Conservation (phyloP, 2,329 filamentous ascomycete species). For the Rhynchosporium graminicola region DNA sequence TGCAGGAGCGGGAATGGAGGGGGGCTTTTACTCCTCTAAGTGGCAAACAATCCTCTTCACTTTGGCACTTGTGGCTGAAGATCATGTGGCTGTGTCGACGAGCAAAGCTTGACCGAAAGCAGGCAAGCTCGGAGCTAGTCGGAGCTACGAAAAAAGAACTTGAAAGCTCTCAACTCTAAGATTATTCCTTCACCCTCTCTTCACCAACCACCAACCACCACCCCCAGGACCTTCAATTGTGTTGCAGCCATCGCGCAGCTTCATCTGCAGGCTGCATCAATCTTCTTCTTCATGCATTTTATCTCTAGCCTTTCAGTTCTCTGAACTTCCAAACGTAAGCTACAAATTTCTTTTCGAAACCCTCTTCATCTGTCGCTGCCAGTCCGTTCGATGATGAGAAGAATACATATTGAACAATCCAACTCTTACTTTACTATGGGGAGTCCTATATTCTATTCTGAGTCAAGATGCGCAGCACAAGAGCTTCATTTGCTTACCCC, state of each 20-base stretch:
- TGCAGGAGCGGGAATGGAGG: not conserved
- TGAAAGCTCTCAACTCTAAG: constrained; percentile 7
- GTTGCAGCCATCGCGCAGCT: not conserved
- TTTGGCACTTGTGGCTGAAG: not conserved
- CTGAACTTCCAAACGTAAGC: constrained; percentile 9
- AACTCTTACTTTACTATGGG: constrained; percentile 45
- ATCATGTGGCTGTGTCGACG: not conserved
- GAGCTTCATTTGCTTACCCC: not conserved
- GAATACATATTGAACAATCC: constrained; percentile 45
- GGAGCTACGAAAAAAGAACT: constrained; percentile 13
- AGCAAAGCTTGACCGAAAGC: not conserved
- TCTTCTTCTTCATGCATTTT: not conserved
- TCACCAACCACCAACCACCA: constrained; percentile 40
- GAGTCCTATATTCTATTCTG: constrained; percentile 42
- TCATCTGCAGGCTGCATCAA: not conserved
- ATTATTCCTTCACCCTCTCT: constrained; percentile 65
- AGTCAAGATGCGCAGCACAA: constrained; percentile 26
- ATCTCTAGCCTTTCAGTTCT: not conserved
- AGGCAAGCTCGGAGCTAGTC: not conserved
- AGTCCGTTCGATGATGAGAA: constrained; percentile 43
- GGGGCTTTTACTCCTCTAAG: constrained; percentile 8
- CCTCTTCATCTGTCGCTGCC: constrained; percentile 19
- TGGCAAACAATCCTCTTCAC: constrained; percentile 2
- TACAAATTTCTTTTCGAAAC: not conserved
- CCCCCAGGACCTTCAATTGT: not conserved